Conservation (phyloP, 345 rosid genomes). For the Zanthoxylum bungeanum region DNA sequence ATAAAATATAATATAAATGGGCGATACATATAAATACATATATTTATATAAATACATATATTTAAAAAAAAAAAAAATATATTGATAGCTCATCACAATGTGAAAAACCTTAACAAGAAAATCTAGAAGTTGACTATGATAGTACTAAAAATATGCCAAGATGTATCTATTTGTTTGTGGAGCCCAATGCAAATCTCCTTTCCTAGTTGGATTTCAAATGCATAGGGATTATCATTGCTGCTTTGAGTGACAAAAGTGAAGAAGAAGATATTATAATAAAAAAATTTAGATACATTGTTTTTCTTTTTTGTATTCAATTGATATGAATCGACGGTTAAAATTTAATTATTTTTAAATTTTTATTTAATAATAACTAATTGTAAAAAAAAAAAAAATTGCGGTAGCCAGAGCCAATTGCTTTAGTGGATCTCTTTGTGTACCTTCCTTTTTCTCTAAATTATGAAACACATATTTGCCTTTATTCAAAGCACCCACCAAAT, state of each 20-base stretch:
- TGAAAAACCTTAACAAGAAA: not conserved
- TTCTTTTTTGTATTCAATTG: no score
- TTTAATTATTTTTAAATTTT: no score
- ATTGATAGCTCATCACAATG: no score
- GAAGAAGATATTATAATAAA: no score
- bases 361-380: no score
- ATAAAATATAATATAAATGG: no score
- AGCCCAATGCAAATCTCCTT: not conserved
- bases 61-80: no score
- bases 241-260: not conserved
- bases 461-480: not conserved
- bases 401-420: not conserved
- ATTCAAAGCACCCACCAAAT: not conserved
- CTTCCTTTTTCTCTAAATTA: slow-evolving; percentile 3
- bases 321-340: no score
- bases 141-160: not conserved
- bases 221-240: not conserved
- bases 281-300: no score
- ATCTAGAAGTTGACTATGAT: not conserved
- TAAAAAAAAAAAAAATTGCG: slow-evolving; percentile 8
- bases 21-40: no score
- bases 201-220: slow-evolving; percentile 8
- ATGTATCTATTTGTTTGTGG: not conserved
- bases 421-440: slow-evolving; percentile 19
- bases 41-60: no score